phyloP scores from a whole-genome alignment of 2,329 filamentous ascomycete species.

The Ascochyta rabiei region DNA sequence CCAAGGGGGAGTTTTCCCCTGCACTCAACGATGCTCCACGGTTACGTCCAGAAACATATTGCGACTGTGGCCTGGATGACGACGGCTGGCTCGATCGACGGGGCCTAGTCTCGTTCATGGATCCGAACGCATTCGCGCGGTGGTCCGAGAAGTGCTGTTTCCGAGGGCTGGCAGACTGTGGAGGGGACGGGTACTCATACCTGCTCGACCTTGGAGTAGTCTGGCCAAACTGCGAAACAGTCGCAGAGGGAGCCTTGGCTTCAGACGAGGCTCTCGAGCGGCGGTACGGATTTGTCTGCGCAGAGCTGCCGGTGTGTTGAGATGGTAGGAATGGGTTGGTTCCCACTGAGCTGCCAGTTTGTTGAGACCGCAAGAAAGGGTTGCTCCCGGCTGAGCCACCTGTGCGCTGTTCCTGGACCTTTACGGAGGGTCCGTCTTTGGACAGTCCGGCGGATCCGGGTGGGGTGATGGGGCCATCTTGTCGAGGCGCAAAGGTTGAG shows the following conservation, averaged over 20 bases:
- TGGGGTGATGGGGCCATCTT: conserved; percentile 35
- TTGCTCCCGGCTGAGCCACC: conserved; percentile 33
- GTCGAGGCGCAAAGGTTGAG: conserved; percentile 51
- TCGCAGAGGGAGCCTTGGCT: conserved; percentile 31
- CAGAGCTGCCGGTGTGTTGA: conserved; percentile 47
- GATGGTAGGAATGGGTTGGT: conserved; percentile 34
- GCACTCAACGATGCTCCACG: conserved; percentile 62
- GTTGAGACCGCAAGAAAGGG: conserved; percentile 29
- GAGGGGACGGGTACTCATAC: conserved; percentile 57
- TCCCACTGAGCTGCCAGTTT: conserved; percentile 32
- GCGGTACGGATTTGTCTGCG: conserved; percentile 54
- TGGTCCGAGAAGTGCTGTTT: conserved; percentile 45
- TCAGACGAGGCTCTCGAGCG: conserved; percentile 40
- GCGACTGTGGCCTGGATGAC: conserved; percentile 31
- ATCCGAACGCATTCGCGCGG: conserved; percentile 41
- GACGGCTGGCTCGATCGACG: conserved; percentile 44
- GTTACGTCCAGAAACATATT: conserved; percentile 32
- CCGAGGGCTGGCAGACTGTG: conserved; percentile 61
- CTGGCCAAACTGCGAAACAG: conserved; percentile 23
- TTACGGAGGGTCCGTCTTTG: conserved; percentile 21
- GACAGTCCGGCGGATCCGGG: conserved; percentile 36
- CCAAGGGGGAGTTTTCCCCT: conserved; percentile 71
- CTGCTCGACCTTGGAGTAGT: conserved; percentile 31
- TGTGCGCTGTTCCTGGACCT: conserved; percentile 17
- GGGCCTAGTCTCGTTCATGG: conserved; percentile 37